Conservation (phyloP, 108 stramenopile species). For the Skeletonema tropicum region DNA sequence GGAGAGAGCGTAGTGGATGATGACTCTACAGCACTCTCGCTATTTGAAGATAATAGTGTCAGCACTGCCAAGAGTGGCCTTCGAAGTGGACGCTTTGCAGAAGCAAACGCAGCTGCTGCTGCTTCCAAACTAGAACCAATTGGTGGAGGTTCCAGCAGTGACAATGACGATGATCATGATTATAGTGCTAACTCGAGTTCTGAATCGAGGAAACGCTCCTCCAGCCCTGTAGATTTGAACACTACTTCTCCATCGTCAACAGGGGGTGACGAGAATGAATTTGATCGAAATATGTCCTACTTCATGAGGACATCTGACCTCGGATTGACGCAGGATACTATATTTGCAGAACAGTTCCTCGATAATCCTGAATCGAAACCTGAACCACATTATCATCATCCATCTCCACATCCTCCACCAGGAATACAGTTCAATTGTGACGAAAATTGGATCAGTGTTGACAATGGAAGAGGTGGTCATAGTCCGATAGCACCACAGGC, state of each 20-base stretch:
- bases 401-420: conserved; percentile 48
- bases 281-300: conserved; percentile 27
- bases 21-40: background rate
- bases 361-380: conserved; percentile 32
- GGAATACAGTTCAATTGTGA: conserved; percentile 36
- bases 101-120: background rate
- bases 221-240: background rate
- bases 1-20: background rate
- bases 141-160: background rate
- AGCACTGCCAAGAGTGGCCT: conserved; percentile 25
- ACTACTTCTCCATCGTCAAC: background rate
- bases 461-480: conserved; percentile 40
- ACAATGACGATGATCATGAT: background rate
- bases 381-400: conserved; percentile 53
- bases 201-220: too few relatives aligned
- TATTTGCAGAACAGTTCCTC: conserved; percentile 43
- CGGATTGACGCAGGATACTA: conserved; percentile 44
- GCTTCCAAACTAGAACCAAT: background rate
- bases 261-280: conserved; percentile 1
- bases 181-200: background rate
- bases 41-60: conserved; percentile 7
- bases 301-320: conserved; percentile 50
- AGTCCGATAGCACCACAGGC: conserved; percentile 53
- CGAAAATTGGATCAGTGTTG: conserved; percentile 46
- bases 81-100: conserved; percentile 32